Evolutionary conservation across 2,329 filamentous ascomycete species (phyloP).

Genomic region (Colletotrichum euphorbiae): DNA sequence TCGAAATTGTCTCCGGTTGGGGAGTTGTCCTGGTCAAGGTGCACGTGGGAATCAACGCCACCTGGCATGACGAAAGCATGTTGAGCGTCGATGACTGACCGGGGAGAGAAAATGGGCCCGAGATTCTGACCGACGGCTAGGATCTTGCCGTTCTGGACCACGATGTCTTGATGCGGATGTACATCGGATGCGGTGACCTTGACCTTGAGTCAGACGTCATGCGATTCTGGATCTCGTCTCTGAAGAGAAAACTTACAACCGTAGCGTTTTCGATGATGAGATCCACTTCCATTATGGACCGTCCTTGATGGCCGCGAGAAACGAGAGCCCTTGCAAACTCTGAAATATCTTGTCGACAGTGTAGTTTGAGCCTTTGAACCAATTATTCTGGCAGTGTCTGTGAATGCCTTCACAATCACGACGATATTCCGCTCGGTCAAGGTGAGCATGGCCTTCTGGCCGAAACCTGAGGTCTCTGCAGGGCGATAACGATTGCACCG

Average conservation of each 20-base stretch:
- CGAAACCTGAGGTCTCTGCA: background rate
- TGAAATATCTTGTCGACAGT: too few species aligned
- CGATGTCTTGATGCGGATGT: slow-evolving; percentile 20
- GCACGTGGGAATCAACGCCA: slow-evolving; percentile 55
- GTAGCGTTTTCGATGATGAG: slow-evolving; percentile 32
- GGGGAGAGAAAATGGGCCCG: slow-evolving; percentile 14
- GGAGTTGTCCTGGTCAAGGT: slow-evolving; percentile 49
- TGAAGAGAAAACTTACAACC: slow-evolving; percentile 20
- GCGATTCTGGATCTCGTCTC: background rate
- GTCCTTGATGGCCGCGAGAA: background rate
- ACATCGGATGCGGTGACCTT: slow-evolving; percentile 34
- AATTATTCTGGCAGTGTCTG: too few species aligned
- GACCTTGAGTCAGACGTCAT: background rate
- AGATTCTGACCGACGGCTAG: slow-evolving; percentile 18
- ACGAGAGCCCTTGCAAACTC: too few species aligned
- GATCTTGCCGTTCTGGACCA: slow-evolving; percentile 27
- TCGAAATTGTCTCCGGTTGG: slow-evolving; percentile 48
- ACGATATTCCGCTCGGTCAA: too few species aligned
- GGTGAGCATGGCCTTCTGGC: too few species aligned
- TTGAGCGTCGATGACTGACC: slow-evolving; percentile 19
- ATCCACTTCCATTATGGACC: slow-evolving; percentile 22
- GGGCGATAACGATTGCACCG: background rate
- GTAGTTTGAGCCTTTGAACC: too few species aligned
- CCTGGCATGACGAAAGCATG: slow-evolving; percentile 45
- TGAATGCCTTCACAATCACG: too few species aligned